Percentiles rank a stretch among this genome's conserved stretches.
Conservation (phyloP, 116 monocot species). For the Papilionanthe hybrid region DNA sequence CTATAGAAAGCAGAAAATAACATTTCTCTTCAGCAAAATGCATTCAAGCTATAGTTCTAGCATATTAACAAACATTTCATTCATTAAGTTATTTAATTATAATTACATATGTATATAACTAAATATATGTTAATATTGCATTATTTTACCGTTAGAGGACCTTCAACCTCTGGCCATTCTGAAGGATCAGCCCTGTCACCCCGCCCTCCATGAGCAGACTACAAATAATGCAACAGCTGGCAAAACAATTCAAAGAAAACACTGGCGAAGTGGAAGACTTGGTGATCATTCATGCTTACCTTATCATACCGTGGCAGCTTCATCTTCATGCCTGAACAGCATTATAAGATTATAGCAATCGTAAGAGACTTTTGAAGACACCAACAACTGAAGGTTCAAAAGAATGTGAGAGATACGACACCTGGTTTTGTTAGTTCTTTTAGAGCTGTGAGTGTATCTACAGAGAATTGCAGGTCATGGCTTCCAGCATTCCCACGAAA, state of each 20-base stretch:
- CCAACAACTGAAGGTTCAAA: not conserved
- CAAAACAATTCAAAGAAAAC: constrained; percentile 5
- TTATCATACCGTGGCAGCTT: constrained; percentile 97
- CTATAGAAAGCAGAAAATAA: constrained; percentile 30
- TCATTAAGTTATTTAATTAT: not conserved
- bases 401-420: constrained; percentile 13
- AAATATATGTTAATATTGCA: not conserved
- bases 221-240: constrained; percentile 12
- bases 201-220: constrained; percentile 89
- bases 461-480: constrained; percentile 83
- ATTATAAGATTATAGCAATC: not conserved
- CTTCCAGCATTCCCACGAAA: constrained; percentile 98
- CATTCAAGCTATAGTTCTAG: too few species aligned
- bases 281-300: constrained; percentile 29
- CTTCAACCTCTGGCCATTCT: constrained; percentile 85
- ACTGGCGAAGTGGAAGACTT: not conserved
- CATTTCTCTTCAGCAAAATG: not conserved
- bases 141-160: constrained; percentile 57
- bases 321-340: constrained; percentile 64
- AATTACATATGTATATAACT: not conserved
- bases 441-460: constrained; percentile 63
- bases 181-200: constrained; percentile 96
- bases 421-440: constrained; percentile 70
- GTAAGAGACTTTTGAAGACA: not conserved
- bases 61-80: too few species aligned